Base-by-base conservation (phyloP, 805 yeast genomes). In the Pichia thaimueangensis region DNA sequence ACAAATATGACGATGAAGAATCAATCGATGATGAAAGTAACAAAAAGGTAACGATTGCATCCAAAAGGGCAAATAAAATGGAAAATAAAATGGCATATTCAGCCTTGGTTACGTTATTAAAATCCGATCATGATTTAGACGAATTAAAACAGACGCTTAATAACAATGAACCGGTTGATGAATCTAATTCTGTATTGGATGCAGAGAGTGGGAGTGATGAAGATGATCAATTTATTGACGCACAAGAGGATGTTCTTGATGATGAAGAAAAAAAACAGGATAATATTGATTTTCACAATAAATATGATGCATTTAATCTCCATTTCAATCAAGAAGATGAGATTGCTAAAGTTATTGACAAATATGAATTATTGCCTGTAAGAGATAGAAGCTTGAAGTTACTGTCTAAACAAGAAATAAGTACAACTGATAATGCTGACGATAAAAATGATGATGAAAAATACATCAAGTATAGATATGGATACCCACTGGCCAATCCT, bases 241-340 rank as follows among this genome's bases (percentile, higher is more conserved):
- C 37, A 15, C 43, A 38, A 6, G 47, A 44, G 6, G 54, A 50
- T 13, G 47, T 39, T 10, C 44, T 21, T 62, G 50, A 71, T 67
- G 20, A 57, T 47, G 70, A 56, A 6, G 70, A 64, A 11, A 71
- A 64, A 20, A 60, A 62, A 36, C 70, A 64, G 15, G 68, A 61
- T 5, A 68, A 64, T 36, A 41, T 50, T 10, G 57, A 62, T 31
- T 44, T 44, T 16, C 35, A 43, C 5, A 52, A 54, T 39, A 46
- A 45, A 35, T 50, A 37, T 36, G 96, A 91, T 62, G 86, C 95
- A 0, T 88, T 85, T 52, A 85, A 84, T 47, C 55, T 63, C 11
- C 97, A 89, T 59, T 89, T 83, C 60, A 82, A 80, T 37, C 63
- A 67, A 17, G 60, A 72, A 5, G 73, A 71, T 2, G 59, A 61